Conservation (phyloP, 768 basidiomycete genomes). For the Tephrocybe sp. region DNA sequence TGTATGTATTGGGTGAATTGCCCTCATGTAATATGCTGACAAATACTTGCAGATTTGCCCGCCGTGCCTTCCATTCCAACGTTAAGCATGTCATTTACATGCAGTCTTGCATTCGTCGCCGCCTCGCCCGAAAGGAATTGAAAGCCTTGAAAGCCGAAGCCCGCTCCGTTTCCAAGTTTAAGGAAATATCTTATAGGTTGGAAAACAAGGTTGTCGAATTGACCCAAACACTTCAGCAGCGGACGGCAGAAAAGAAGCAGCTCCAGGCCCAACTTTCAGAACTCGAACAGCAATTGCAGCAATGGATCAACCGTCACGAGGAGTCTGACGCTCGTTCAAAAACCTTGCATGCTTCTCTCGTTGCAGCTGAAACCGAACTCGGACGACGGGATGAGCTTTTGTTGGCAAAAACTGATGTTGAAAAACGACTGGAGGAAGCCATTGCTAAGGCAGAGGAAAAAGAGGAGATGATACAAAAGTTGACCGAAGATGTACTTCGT, state of each 20-base stretch:
- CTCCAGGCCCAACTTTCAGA: conserved; percentile 71
- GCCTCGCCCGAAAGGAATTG: conserved; percentile 82
- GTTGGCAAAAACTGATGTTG: conserved; percentile 71
- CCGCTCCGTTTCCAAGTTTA: conserved; percentile 96
- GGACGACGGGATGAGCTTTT: conserved; percentile 73
- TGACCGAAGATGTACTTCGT: conserved; percentile 72
- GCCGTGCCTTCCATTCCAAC: conserved; percentile 54
- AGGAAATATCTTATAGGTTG: conserved; percentile 94
- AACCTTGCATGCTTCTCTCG: conserved; percentile 67
- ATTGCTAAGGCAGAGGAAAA: conserved; percentile 72
- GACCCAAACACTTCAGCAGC: conserved; percentile 87
- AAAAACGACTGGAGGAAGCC: conserved; percentile 78
- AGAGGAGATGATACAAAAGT: conserved; percentile 77
- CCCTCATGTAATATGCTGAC: neutral
- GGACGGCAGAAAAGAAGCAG: conserved; percentile 88
- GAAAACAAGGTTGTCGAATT: conserved; percentile 99
- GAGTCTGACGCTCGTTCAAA: conserved; percentile 77
- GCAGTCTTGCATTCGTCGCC: conserved; percentile 90
- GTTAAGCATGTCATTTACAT: conserved; percentile 75
- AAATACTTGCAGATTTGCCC: conserved; percentile 43
- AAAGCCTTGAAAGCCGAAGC: conserved; percentile 85
- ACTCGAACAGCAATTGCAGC: conserved; percentile 81
- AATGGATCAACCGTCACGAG: conserved; percentile 85
- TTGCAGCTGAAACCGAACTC: conserved; percentile 68
- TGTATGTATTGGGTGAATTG: conserved; percentile 53